Conservation (phyloP, 768 basidiomycete species). For the Psilocybe azurescens region DNA sequence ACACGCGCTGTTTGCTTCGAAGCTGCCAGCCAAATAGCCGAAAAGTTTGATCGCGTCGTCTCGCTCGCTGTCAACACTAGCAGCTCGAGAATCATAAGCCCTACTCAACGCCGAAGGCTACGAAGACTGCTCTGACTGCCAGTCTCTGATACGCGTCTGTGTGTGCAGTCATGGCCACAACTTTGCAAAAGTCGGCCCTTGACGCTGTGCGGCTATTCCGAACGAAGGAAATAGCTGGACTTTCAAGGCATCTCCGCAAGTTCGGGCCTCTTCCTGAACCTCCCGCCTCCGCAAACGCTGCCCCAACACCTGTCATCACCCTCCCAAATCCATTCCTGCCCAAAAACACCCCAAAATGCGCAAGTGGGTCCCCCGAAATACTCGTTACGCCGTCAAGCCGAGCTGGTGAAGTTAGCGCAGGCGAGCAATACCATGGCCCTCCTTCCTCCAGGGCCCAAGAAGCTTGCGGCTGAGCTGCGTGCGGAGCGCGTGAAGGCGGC, state of each 20-base stretch:
- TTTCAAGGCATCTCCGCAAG: constrained; percentile 38
- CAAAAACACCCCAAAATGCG: constrained; percentile 61
- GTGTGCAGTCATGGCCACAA: constrained; percentile 5
- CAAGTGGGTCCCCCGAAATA: constrained; percentile 72
- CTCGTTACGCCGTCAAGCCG: constrained; percentile 79
- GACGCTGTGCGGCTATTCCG: constrained; percentile 23
- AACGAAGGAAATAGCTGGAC: constrained; percentile 43
- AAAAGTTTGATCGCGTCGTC: constrained; percentile 13
- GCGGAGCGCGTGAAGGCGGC: constrained; percentile 25
- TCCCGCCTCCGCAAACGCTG: constrained; percentile 13
- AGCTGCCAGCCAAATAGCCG: constrained; percentile 15
- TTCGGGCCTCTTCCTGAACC: constrained; percentile 43
- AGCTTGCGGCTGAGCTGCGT: constrained; percentile 26
- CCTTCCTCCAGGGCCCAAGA: constrained; percentile 75
- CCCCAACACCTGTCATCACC: constrained; percentile 23
- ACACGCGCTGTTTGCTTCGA: constrained; percentile 11
- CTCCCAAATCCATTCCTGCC: constrained; percentile 78
- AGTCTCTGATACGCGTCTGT: background rate
- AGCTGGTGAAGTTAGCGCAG: constrained; percentile 76
- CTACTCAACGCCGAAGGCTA: background rate
- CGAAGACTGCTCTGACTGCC: background rate
- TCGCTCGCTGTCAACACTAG: background rate
- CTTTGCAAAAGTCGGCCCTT: constrained; percentile 1
- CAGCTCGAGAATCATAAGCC: background rate
- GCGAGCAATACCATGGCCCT: constrained; percentile 55